Percentiles rank a stretch among this genome's conserved stretches.
phyloP scores from a whole-genome alignment of 208 protist species.

The Trypanosoma grayi region DNA sequence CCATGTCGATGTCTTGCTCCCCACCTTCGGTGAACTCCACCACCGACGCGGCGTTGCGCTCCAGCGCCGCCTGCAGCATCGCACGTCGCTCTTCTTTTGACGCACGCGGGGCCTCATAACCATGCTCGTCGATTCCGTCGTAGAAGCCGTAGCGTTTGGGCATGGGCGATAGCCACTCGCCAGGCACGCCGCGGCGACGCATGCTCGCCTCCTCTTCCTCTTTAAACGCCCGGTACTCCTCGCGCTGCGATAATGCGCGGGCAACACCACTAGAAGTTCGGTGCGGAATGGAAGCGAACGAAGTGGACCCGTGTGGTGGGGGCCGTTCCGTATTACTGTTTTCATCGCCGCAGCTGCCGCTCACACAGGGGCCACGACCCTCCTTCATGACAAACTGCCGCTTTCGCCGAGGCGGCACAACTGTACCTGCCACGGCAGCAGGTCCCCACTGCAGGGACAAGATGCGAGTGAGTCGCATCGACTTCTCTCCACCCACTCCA shows the following conservation, averaged over 20 bases:
- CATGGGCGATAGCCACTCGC: conserved; percentile 62
- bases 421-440: conserved; percentile 1
- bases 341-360: not conserved
- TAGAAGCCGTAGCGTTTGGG: conserved; percentile 62
- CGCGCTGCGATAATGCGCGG: conserved; percentile 33
- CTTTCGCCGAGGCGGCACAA: conserved; percentile 15
- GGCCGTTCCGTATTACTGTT: too few species aligned
- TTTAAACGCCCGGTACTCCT: conserved; percentile 29
- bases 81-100: conserved; percentile 46
- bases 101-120: conserved; percentile 21
- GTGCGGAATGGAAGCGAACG: conserved; percentile 5
- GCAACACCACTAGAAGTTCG: conserved; percentile 6
- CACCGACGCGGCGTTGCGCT: conserved; percentile 50
- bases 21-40: conserved; percentile 81
- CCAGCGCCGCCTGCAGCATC: conserved; percentile 54
- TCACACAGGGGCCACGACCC: too few species aligned
- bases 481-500: not conserved
- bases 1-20: conserved; percentile 75
- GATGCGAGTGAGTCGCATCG: conserved; percentile 1
- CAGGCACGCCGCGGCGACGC: conserved; percentile 28
- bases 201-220: conserved; percentile 11
- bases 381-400: conserved; percentile 29
- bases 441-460: conserved; percentile 16
- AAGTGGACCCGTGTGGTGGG: too few species aligned
- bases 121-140: conserved; percentile 71